phyloP scores from a whole-genome alignment of 1,284 basidiomycete species.

The Termitomyces sp. region DNA sequence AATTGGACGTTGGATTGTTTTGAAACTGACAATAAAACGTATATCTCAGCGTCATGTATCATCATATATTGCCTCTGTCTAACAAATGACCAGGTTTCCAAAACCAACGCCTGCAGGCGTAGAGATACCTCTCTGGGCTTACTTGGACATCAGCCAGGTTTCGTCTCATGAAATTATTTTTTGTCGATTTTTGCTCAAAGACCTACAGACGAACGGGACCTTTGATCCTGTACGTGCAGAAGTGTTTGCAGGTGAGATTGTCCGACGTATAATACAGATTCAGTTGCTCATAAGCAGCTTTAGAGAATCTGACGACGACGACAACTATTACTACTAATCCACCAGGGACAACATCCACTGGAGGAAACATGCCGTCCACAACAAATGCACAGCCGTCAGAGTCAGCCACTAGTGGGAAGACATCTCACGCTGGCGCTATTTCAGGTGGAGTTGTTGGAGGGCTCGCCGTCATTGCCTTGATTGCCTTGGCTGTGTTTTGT shows the following conservation, averaged over 20 bases:
- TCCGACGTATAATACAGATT: background rate
- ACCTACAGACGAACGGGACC: conserved; percentile 26
- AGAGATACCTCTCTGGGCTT: conserved; percentile 40
- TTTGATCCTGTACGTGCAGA: conserved; percentile 27
- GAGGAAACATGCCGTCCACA: background rate
- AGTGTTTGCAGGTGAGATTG: conserved; percentile 18
- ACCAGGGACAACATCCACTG: background rate
- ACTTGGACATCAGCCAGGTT: conserved; percentile 34
- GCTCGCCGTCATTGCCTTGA: conserved; percentile 30
- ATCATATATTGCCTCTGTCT: conserved; percentile 9
- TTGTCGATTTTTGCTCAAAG: background rate
- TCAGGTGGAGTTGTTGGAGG: conserved; percentile 46
- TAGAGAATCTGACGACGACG: conserved; percentile 9
- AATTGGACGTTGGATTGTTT: conserved; percentile 36
- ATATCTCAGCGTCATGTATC: background rate
- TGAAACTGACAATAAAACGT: conserved; percentile 20
- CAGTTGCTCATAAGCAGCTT: background rate
- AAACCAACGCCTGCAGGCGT: conserved; percentile 25
- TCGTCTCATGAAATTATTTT: conserved; percentile 1
- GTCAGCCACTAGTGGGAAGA: conserved; percentile 1
- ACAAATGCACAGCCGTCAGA: background rate
- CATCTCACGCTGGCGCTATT: conserved; percentile 40
- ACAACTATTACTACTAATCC: conserved; percentile 8
- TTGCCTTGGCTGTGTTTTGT: conserved; percentile 33
- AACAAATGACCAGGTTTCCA: conserved; percentile 25